phyloP scores from a whole-genome alignment of 495 filamentous ascomycete species.

The Letharia lupina region DNA sequence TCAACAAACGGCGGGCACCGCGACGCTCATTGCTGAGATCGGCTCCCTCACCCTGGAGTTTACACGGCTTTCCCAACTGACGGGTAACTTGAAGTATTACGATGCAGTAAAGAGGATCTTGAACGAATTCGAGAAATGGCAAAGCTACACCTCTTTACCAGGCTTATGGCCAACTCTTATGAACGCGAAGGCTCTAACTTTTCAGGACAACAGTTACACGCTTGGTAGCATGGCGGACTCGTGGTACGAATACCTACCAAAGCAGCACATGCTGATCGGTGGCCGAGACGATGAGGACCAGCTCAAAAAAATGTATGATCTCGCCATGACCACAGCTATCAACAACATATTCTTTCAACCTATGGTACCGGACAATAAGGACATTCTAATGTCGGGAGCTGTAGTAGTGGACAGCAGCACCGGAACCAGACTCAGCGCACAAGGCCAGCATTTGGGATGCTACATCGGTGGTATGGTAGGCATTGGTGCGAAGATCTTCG shows the following conservation, averaged over 20 bases:
- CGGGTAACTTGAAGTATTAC: slow-evolving; percentile 76
- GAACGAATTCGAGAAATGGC: slow-evolving; percentile 65
- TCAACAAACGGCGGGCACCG: slow-evolving; percentile 35
- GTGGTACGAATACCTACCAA: slow-evolving; percentile 95
- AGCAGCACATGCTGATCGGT: slow-evolving; percentile 67
- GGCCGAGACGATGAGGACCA: slow-evolving; percentile 66
- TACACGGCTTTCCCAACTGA: slow-evolving; percentile 85
- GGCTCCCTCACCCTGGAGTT: slow-evolving; percentile 88
- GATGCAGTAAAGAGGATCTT: slow-evolving; percentile 88
- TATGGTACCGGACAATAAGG: slow-evolving; percentile 64
- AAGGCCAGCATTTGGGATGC: slow-evolving; percentile 51
- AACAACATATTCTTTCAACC: slow-evolving; percentile 72
- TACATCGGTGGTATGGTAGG: slow-evolving; percentile 56
- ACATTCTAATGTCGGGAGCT: slow-evolving; percentile 69
- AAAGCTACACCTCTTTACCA: slow-evolving; percentile 57
- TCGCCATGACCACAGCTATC: slow-evolving; percentile 59
- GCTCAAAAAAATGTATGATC: slow-evolving; percentile 72
- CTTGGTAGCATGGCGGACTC: slow-evolving; percentile 89
- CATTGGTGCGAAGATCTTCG: slow-evolving; percentile 52
- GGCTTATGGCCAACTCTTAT: slow-evolving; percentile 79
- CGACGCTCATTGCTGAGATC: slow-evolving; percentile 64
- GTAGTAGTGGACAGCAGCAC: slow-evolving; percentile 26
- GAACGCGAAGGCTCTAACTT: slow-evolving; percentile 48
- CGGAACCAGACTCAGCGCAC: slow-evolving; percentile 9
- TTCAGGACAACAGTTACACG: slow-evolving; percentile 50